These are phyloP conservation scores for Penicillium egyptiacum DNA, from an alignment of 495 filamentous ascomycete genomes.

Conservation along the genomic window DNA sequence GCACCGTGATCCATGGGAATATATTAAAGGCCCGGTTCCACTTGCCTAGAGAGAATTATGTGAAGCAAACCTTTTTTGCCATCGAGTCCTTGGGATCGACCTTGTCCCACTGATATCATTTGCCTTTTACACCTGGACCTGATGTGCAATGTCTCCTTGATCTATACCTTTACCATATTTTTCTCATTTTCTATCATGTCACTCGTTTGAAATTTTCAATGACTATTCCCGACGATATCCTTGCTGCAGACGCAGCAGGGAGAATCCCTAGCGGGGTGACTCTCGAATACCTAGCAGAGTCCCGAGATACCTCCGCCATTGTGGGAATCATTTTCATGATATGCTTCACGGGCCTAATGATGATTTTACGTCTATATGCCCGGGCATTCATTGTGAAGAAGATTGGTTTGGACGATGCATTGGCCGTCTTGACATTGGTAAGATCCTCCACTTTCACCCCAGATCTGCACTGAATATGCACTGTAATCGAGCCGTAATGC, in stretches of 20 bases:
- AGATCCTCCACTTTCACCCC: conserved; percentile 17
- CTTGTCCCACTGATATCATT: neutral
- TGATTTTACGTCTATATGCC: conserved; percentile 37
- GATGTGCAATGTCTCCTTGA: conserved; percentile 8
- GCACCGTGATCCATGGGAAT: neutral
- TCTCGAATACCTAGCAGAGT: conserved; percentile 40
- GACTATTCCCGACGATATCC: conserved; percentile 34
- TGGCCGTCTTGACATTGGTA: conserved; percentile 40
- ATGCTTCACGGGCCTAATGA: conserved; percentile 32
- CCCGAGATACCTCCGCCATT: conserved; percentile 38
- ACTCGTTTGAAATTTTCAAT: conserved; percentile 21
- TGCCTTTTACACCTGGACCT: neutral
- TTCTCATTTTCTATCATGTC: conserved; percentile 1
- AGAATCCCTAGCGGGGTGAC: conserved; percentile 35
- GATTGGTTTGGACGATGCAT: conserved; percentile 36
- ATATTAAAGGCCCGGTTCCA: conserved; percentile 1
- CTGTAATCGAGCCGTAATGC: neutral
- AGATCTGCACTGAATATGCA: conserved; percentile 10
- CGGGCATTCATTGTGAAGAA: conserved; percentile 36
- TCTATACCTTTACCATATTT: neutral
- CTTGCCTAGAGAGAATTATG: neutral
- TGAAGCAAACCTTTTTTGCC: neutral
- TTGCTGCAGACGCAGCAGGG: conserved; percentile 30
- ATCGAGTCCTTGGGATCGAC: neutral
- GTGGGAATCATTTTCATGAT: conserved; percentile 42